Base-by-base conservation (phyloP, 2,329 filamentous ascomycete genomes). In the Geoglossum cookeanum region DNA sequence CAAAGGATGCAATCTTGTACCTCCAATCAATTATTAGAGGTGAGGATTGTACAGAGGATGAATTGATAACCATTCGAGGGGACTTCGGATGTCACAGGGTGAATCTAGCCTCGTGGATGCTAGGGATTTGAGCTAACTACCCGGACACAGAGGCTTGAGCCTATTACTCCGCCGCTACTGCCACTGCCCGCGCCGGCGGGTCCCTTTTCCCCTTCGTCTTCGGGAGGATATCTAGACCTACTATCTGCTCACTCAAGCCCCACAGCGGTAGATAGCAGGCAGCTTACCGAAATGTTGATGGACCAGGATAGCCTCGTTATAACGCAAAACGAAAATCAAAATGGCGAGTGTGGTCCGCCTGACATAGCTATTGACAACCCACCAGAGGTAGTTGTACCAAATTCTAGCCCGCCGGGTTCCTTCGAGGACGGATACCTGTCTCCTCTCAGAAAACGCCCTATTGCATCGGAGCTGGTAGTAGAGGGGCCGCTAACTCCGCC, bases 401-500 rank as follows among this genome's bases (percentile, higher is more conserved):
- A 5, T 9, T n/a, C 32, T 17, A 53, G 30, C 9, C 32, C 49
- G 9, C 7, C 15, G 1, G 29, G 30, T 22, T 7, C 13, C 7
- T 33, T 17, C 9, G 42, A 45, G 7, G 49, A 53, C 2, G 17
- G 30, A 5, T 22, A 22, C 15, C 22, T n/a, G 8, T 52, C 55
- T 4, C 42, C 55, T 15, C 22, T 9, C 3, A 51, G 13, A 32
- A 51, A 57, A 27, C 27, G 22, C 39, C 30, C 32, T 27, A 27
- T 7, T 1, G 35, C 47, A n/a, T 48, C 55, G 27, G 29, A 35
- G 39, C 4, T 53, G 22, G 33, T 53, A 11, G 52, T 58, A 9
- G 56, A 58, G 30, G 56, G 56, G 3, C 56, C 56, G n/a, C 30
- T 58, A 4, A 58, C 56, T 9, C 56, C 56, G 6, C 56, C 27